These are phyloP conservation scores for Lipomyces kockii DNA, from an alignment of 805 yeast genomes.

Conservation along the genomic window DNA sequence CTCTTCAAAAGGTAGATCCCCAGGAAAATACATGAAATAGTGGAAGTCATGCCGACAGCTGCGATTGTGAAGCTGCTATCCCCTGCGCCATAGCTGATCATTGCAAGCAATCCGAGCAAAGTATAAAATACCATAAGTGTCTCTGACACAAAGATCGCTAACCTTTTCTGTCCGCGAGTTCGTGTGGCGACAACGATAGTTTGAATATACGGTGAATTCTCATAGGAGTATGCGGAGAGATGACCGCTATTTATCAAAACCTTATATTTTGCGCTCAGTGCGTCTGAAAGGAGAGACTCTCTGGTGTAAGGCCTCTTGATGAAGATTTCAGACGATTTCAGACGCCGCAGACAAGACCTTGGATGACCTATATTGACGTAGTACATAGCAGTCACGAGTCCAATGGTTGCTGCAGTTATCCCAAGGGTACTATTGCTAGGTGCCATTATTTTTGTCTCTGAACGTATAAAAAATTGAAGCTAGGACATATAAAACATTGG, in stretches of 20 bases:
- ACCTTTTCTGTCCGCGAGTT: background rate
- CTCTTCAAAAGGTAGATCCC: constrained; percentile 3
- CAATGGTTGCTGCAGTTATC: no score
- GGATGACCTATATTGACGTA: no score
- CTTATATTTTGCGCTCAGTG: background rate
- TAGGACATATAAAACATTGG: no score
- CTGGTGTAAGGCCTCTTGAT: background rate
- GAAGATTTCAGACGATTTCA: background rate
- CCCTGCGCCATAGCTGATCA: background rate
- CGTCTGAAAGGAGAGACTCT: constrained; percentile 1
- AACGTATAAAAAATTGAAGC: no score
- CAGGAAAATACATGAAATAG: background rate
- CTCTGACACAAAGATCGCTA: background rate
- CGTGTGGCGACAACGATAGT: background rate
- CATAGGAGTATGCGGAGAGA: background rate
- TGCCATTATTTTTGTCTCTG: no score
- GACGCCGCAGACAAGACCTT: background rate
- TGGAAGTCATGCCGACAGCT: background rate
- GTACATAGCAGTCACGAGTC: no score
- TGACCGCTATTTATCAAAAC: background rate
- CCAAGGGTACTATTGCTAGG: no score
- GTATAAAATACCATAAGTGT: no score
- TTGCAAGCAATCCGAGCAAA: no score
- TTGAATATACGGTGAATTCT: constrained; percentile 1
- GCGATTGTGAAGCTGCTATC: background rate